These are phyloP conservation scores for Stemphylium vesicarium DNA, from an alignment of 2,329 filamentous ascomycete species.

Conservation along the genomic window DNA sequence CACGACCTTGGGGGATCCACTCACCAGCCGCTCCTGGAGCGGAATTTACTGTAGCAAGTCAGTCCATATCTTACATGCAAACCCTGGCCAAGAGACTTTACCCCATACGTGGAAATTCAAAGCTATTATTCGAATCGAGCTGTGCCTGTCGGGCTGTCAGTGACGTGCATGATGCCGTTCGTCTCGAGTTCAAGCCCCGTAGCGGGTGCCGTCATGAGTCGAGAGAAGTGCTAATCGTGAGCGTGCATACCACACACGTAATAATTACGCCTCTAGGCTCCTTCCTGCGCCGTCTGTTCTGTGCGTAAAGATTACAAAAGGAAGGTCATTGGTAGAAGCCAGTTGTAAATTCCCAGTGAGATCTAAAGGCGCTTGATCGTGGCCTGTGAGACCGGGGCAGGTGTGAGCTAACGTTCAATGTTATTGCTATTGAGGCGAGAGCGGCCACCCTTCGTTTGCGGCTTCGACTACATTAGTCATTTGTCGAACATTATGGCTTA, in stretches of 20 bases:
- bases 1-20: conserved; percentile 7
- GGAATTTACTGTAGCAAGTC: conserved; percentile 36
- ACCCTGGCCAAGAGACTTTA: background rate
- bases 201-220: background rate
- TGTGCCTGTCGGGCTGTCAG: conserved; percentile 7
- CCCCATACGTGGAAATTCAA: conserved; percentile 10
- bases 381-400: conserved; percentile 1
- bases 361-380: background rate
- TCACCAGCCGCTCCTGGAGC: conserved; percentile 43
- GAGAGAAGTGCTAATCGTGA: background rate
- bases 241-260: conserved; percentile 7
- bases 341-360: background rate
- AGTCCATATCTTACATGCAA: background rate
- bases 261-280: background rate
- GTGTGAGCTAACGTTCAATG: conserved; percentile 1
- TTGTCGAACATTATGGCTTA: conserved; percentile 2
- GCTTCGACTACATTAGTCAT: conserved; percentile 14
- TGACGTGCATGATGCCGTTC: background rate
- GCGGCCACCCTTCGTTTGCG: background rate
- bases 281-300: background rate
- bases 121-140: conserved; percentile 5
- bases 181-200: background rate
- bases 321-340: conserved; percentile 5
- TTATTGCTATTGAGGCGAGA: conserved; percentile 1
- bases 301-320: conserved; percentile 1